These are phyloP conservation scores for Coemansia sp. DNA, from an alignment of 192 early-diverging fungal genomes.

Conservation along the genomic window DNA sequence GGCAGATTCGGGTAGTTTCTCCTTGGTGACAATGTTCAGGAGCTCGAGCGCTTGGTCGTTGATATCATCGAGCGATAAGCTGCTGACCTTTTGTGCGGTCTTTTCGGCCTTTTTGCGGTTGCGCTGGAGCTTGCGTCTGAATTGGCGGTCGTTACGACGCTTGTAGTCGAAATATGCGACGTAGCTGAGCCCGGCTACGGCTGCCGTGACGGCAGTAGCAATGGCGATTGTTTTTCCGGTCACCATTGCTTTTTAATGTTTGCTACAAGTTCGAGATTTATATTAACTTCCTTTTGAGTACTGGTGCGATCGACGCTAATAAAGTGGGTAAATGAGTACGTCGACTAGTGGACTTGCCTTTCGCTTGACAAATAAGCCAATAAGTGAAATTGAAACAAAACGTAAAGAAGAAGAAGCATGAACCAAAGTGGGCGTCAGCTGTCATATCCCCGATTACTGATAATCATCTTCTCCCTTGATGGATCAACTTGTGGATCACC, in stretches of 20 bases:
- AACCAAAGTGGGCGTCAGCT: too few relatives aligned
- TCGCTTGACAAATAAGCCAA: too few relatives aligned
- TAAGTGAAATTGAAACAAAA: too few relatives aligned
- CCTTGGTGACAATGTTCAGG: slow-evolving; percentile 64
- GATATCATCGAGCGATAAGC: slow-evolving; percentile 46
- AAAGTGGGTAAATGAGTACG: too few relatives aligned
- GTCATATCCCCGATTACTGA: too few relatives aligned
- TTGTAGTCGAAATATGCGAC: slow-evolving; percentile 93
- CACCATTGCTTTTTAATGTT: slow-evolving; percentile 27
- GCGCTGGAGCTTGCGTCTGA: slow-evolving; percentile 83
- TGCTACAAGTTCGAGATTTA: too few relatives aligned
- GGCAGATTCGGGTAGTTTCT: slow-evolving; percentile 75
- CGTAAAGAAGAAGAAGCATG: too few relatives aligned
- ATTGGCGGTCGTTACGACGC: slow-evolving; percentile 81
- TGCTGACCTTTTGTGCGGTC: slow-evolving; percentile 57
- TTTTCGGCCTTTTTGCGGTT: slow-evolving; percentile 71
- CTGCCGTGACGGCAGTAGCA: slow-evolving; percentile 60
- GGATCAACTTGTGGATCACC: too few relatives aligned
- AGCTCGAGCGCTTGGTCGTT: slow-evolving; percentile 63
- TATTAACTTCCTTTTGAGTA: too few relatives aligned
- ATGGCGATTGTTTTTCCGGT: slow-evolving; percentile 40
- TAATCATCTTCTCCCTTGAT: too few relatives aligned
- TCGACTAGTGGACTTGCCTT: too few relatives aligned
- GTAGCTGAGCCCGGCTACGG: slow-evolving; percentile 73
- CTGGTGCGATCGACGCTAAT: too few relatives aligned